Evolutionary conservation across 1,139 yeast genomes (phyloP).

Genomic region (Yarrowia galli): DNA sequence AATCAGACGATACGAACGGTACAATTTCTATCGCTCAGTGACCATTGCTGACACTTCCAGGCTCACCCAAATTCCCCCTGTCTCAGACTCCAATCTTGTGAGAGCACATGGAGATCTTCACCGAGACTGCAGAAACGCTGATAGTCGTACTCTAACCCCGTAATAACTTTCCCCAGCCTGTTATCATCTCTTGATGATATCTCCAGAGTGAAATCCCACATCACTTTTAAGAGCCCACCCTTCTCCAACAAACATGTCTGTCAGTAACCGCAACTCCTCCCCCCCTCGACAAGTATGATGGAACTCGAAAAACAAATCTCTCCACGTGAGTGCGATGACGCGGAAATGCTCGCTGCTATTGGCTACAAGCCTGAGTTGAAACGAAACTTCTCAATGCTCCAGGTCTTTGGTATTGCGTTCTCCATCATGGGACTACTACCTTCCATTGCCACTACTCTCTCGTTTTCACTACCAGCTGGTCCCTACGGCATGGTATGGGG

Average conservation of each 20-base stretch:
- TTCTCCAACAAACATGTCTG: neutral
- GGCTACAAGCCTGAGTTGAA: conserved; percentile 79
- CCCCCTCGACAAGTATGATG: neutral
- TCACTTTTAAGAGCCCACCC: neutral
- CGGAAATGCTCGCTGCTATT: conserved; percentile 52
- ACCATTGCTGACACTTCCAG: too few relatives aligned
- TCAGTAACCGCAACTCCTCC: too few relatives aligned
- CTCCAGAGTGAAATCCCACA: neutral
- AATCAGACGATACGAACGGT: too few relatives aligned
- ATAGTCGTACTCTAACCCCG: neutral
- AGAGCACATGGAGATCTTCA: neutral
- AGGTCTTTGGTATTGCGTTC: conserved; percentile 65
- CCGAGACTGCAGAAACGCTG: neutral
- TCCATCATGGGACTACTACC: conserved; percentile 76
- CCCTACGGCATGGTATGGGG: conserved; percentile 70
- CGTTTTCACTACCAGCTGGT: conserved; percentile 59
- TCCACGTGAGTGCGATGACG: conserved; percentile 44
- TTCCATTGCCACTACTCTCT: conserved; percentile 59
- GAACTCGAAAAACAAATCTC: conserved; percentile 22
- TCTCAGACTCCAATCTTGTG: too few relatives aligned
- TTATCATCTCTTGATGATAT: neutral
- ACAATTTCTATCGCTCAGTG: too few relatives aligned
- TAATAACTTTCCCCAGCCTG: neutral
- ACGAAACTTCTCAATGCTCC: conserved; percentile 68
- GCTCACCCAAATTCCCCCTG: too few relatives aligned